Base-by-base conservation (phyloP, 2,329 filamentous ascomycete species). In the Teratosphaeria nubilosa region DNA sequence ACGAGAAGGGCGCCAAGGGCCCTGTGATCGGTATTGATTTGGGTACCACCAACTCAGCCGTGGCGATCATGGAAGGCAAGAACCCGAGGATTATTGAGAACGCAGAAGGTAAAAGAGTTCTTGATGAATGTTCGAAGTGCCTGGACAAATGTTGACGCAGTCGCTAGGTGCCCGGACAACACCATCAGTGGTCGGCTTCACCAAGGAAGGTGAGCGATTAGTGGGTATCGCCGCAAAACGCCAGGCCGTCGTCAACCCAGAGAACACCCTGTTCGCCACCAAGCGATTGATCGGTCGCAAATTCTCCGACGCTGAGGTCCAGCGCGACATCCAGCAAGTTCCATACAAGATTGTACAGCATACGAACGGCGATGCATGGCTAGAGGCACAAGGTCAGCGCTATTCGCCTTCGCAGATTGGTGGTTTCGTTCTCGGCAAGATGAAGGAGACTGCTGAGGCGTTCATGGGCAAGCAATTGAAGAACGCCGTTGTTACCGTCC, bases 311-410 rank as follows among this genome's bases (percentile, higher is more conserved):
- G 74, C 81, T 65, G 92, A 97, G 82, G 90, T 95, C 60, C 92
- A 97, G 82, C 88, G 91, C 71, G 92, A 97, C 74, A 89, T 97
- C 74, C 91, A 95, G 80, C 90, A 96, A 78, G 91, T 97, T 13
- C 92, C 92, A 61, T 97, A 96, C 85, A 96, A 96, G 85, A 96
- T 97, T 68, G 87, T 96, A 60, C 91, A 96, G 80, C 92, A 96
- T 85, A 85, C 80, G 79, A 96, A 96, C 75, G 92, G 92, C 68
- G 92, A 96, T 73, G 92, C 92, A 63, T 96, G 92, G 92, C 88
- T 97, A 64, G 85, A 91, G 77, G 89, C 91, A 68, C 90, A 91
- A 68, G 91, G 86, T 73, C 86, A 96, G 78, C 95, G 91, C 77
- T 96, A 96, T 82, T 96, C 91, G 65, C 92, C 92, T 59, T 96